Base-by-base conservation (phyloP, 306 rosid genomes). In the Cicer chorassanicum region DNA sequence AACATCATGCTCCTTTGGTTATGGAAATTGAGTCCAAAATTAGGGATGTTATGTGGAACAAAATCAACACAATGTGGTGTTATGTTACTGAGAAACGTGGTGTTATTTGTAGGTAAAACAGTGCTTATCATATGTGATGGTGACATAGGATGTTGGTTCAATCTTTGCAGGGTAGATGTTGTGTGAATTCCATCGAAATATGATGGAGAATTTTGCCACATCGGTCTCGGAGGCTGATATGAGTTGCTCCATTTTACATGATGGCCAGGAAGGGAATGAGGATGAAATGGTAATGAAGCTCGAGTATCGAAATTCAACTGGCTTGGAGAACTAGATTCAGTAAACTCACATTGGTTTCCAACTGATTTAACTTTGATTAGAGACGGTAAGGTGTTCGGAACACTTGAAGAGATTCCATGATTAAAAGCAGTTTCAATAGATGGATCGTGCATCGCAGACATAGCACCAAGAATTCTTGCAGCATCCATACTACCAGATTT, bases 121-220 rank as follows among this genome's bases (percentile, higher is more conserved):
- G 78, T 60, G 40, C 64, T 79, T 70, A 84, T 78, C 80, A 86
- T 72, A 67, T 84, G 92, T 68, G 88, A 81, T 41, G 86, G 78
- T 67, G 85, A 12, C 59, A 84, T 73, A 68, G 90, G 82, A 82
- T 78, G 69, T 69, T 86, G 86, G 49, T 82, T 76, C 71, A 84
- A 72, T 57, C 86, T 88, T 53, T 85, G 80, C 34, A 81, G 64
- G 34, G 51, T 61, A 68, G 81, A 81, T 9, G 75, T 55, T 50
- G 76, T 72, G 70, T 61, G 74, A 82, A 66, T 56, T 64, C 90
- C 89, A 65, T 68, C 74, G 8, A 79, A 78, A 84, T 80, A 84
- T 57, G 88, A 70, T 14, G 88, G 84, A 36, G 90, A 81, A 82
- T 81, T 84, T 24, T 64, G 89, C 89, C 84, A 80, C 67, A 85